These are phyloP conservation scores for Boeremia lycopersici DNA, from an alignment of 2,329 filamentous ascomycete species.

Conservation along the genomic window DNA sequence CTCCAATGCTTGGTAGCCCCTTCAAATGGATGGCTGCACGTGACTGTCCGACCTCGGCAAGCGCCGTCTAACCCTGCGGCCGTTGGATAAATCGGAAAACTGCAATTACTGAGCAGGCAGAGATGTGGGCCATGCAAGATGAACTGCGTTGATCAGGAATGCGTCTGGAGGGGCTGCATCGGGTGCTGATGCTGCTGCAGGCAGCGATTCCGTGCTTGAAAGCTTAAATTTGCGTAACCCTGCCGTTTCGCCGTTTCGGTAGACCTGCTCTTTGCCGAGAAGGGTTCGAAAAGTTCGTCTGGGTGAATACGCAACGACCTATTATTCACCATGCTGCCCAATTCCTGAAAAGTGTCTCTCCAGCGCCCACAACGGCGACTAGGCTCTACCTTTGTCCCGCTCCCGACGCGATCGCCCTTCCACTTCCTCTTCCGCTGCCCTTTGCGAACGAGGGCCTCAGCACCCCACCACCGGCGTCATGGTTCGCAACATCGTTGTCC, in stretches of 20 bases:
- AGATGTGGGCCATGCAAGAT: not conserved
- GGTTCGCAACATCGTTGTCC: slow-evolving; percentile 93
- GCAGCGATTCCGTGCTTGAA: slow-evolving; percentile 26
- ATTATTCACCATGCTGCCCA: slow-evolving; percentile 43
- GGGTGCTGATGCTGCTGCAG: slow-evolving; percentile 13
- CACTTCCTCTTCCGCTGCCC: slow-evolving; percentile 14
- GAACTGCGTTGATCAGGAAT: slow-evolving; percentile 3
- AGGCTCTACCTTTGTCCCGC: slow-evolving; percentile 14
- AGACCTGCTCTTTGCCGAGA: slow-evolving; percentile 20
- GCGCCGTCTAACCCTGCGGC: not conserved
- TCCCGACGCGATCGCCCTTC: slow-evolving; percentile 9
- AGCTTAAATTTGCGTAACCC: slow-evolving; percentile 28
- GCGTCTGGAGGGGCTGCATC: slow-evolving; percentile 2
- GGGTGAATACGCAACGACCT: slow-evolving; percentile 21
- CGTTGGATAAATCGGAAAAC: slow-evolving; percentile 6
- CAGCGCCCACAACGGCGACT: slow-evolving; percentile 34
- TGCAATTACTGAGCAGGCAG: slow-evolving; percentile 3
- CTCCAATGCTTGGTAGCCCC: not conserved
- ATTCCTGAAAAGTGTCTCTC: slow-evolving; percentile 36
- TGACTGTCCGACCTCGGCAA: slow-evolving; percentile 6
- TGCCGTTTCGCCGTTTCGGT: slow-evolving; percentile 25
- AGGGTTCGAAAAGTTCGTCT: slow-evolving; percentile 35
- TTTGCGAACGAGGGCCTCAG: slow-evolving; percentile 9
- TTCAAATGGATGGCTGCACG: not conserved
- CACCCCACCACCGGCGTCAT: slow-evolving; percentile 56